Base-by-base conservation (phyloP, 2,329 filamentous ascomycete genomes). In the Fusarium anguioides region DNA sequence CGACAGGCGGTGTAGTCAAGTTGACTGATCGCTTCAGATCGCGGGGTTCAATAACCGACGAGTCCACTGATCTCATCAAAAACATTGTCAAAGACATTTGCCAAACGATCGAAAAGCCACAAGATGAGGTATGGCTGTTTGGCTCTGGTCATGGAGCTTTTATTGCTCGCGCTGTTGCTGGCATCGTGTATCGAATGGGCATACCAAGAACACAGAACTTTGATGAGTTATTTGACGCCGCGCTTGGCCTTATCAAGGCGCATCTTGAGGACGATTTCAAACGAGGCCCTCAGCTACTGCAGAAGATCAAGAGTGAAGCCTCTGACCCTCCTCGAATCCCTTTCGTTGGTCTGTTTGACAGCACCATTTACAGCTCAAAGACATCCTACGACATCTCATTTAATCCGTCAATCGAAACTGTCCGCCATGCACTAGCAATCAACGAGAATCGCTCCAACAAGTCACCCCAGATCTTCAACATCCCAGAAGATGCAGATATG, bases 61-160 rank as follows among this genome's bases (percentile, higher is more conserved):
- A 69, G 4, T 72, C 71, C 2, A 23, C 54, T 3, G 51, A 41
- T 2, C 52, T 73, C 12, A 63, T 72, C 47, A 72, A 59, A 20
- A 56, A 15, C 12, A 73, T 73, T 23, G 65, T 70, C 3, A 56
- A 50, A 4, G 69, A 73, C 9, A 27, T 73, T 23, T 66, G 52
- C 2, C 40, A 56, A 4, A 64, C 36, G 1, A 59, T 73, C 2
- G 60, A 72, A 5, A 18, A 33, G 5, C 52, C 64, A 8, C 48
- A 73, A 37, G 71, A 73, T 11, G 71, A 73, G 26, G 65, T 73
- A 1, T 73, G 71, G 71, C 17, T 73, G 1, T 73, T 68, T 27
- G 71, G 71, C 3, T 73, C 71, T 12, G 71, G 71, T 0, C 71
- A 68, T 4, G 71, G 71, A 3, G 71, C 60, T 12, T 73, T 62